Conservation (phyloP, 805 yeast genomes). For the Monosporozyma unispora region DNA sequence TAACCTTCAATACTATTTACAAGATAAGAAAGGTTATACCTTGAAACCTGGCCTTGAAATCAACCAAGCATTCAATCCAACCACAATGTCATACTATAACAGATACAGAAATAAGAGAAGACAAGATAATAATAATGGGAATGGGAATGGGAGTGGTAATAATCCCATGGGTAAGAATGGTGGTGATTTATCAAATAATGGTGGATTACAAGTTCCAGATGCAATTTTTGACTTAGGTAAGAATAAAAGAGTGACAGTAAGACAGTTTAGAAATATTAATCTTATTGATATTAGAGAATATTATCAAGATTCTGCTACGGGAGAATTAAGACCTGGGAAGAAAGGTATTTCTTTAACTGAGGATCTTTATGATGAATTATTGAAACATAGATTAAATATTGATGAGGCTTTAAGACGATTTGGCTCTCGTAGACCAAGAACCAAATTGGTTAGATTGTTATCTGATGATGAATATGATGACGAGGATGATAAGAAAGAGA, state of each 20-base stretch:
- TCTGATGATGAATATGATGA: slow-evolving; percentile 26
- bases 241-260: slow-evolving; percentile 64
- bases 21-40: too few species aligned
- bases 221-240: slow-evolving; percentile 39
- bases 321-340: slow-evolving; percentile 69
- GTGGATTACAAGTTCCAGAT: slow-evolving; percentile 19
- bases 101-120: slow-evolving; percentile 22
- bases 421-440: slow-evolving; percentile 29
- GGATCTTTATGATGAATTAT: slow-evolving; percentile 29
- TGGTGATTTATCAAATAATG: slow-evolving; percentile 2
- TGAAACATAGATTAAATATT: slow-evolving; percentile 29
- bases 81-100: slow-evolving; percentile 24
- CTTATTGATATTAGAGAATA: slow-evolving; percentile 81
- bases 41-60: too few species aligned
- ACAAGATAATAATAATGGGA: slow-evolving; percentile 6
- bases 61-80: neutral
- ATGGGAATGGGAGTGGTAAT: slow-evolving; percentile 4
- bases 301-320: slow-evolving; percentile 49
- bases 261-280: slow-evolving; percentile 55
- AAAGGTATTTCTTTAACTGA: slow-evolving; percentile 42
- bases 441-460: slow-evolving; percentile 22
- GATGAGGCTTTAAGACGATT: slow-evolving; percentile 31
- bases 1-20: neutral
- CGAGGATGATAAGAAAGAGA: slow-evolving; percentile 9
- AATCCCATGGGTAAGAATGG: slow-evolving; percentile 3